A percentile compares a stretch with the other conserved stretches of the same genome.
Conservation (phyloP, 1,284 basidiomycete genomes). For the Cerrena zonata region DNA sequence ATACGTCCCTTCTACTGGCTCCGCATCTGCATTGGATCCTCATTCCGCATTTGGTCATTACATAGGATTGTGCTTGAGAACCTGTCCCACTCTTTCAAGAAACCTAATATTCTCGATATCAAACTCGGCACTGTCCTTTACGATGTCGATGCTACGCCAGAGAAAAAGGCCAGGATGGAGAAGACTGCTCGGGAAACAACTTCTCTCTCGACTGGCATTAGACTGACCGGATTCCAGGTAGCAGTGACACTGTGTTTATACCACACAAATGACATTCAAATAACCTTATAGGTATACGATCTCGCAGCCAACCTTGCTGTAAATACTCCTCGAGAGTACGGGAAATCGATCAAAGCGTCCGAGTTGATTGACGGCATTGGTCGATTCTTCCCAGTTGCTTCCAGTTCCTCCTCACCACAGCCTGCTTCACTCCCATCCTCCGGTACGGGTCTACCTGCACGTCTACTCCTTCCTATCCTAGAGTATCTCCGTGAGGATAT, state of each 20-base stretch:
- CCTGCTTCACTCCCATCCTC: background rate
- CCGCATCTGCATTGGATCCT: background rate
- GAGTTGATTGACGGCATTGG: conserved; percentile 72
- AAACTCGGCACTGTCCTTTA: conserved; percentile 88
- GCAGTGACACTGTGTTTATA: conserved; percentile 16
- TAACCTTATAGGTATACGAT: conserved; percentile 62
- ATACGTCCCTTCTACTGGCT: conserved; percentile 33
- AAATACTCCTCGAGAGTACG: conserved; percentile 72
- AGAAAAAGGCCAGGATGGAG: conserved; percentile 79
- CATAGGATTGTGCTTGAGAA: conserved; percentile 86
- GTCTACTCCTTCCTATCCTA: conserved; percentile 58
- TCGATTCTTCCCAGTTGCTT: conserved; percentile 69
- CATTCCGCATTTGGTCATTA: conserved; percentile 20
- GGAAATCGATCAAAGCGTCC: conserved; percentile 64
- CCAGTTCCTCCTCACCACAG: conserved; percentile 8
- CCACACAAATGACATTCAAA: background rate
- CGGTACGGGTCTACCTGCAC: conserved; percentile 46
- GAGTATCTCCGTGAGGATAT: conserved; percentile 51
- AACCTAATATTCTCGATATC: conserved; percentile 84
- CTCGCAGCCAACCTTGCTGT: conserved; percentile 48
- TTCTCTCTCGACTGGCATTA: conserved; percentile 66
- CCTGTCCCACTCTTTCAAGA: conserved; percentile 63
- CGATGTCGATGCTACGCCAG: conserved; percentile 61
- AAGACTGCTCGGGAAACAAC: conserved; percentile 70
- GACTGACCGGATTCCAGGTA: conserved; percentile 88